Evolutionary conservation across 2,329 filamentous ascomycete species (phyloP), one percentile per base, ranked within the genome.

Genomic region (Monosporascus sp.): DNA sequence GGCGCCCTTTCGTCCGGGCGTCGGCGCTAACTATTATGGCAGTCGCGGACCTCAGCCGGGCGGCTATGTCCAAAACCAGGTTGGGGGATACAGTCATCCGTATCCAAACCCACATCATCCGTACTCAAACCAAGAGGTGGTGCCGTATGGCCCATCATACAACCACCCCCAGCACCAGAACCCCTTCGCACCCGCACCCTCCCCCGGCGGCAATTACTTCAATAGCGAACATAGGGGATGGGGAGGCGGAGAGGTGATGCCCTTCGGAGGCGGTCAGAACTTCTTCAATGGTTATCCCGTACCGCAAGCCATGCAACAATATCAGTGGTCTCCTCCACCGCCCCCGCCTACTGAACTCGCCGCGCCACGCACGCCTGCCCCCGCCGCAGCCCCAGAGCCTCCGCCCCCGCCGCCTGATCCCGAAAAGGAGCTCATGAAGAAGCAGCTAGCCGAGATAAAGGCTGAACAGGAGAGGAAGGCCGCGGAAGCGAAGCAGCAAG

Each of bases 341-440:
- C 66, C 72, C 8, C 67, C 70, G 14, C 65, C 65, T 22, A 68
- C 66, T 6, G 66, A 69, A 20, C 24, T 64, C 22, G 60, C 57
- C 37, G 57, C 50, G 8, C 57, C 63, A 16, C 59, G 60, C 40
- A 62, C 66, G 5, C 62, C 62, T 5, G 58, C 22, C 37, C 52
- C 49, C 45, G 59, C 60, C 3, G 59, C 60, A 20, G 57, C 57
- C 5, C 54, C 57, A 37, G 63, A 62, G 38, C 56, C 38, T 5
- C 38, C 38, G 38, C 56, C 37, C 8, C 37, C 37, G 16, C 37
- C 38, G 17, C 43, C 58, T 31, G 80, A 87, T 51, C 76, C 79
- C 2, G 80, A 87, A 52, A 83, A 83, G 61, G 73, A 86, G 57
- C 74, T 74, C n/a, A 77, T 86, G 53, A 78, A 86, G 56, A 77